phyloP scores from a whole-genome alignment of 441 rosid genomes.

The Arabidopsis lyrata region DNA sequence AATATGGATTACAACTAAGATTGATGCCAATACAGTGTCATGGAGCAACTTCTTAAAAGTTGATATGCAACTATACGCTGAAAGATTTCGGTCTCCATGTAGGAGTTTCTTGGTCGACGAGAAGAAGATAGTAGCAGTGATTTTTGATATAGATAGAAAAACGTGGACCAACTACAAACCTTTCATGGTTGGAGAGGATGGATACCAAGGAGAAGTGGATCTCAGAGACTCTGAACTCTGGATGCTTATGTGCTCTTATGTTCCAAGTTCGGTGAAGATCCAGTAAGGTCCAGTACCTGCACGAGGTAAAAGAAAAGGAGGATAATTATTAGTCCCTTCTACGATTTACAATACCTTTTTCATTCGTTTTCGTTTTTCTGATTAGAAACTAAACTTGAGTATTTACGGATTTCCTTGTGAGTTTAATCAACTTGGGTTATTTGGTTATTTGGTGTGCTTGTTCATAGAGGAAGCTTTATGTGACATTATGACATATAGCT shows the following conservation, averaged over 20 bases:
- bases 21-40: not conserved
- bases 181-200: not conserved
- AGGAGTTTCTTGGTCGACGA: conserved; percentile 1
- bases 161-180: not conserved
- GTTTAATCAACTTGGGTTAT: not conserved
- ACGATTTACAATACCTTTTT: not conserved
- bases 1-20: conserved; percentile 14
- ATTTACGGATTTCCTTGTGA: not conserved
- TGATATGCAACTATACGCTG: not conserved
- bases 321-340: not conserved
- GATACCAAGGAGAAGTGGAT: not conserved
- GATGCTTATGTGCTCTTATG: not conserved
- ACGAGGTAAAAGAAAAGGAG: not conserved
- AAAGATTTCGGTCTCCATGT: not conserved
- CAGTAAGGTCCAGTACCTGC: not conserved
- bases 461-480: too few species aligned
- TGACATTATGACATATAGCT: too few species aligned
- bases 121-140: conserved; percentile 11
- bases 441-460: not conserved
- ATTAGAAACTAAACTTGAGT: not conserved
- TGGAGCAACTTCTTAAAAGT: conserved; percentile 2
- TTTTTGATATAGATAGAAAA: not conserved
- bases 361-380: not conserved
- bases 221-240: not conserved
- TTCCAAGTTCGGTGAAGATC: conserved; percentile 1